Evolutionary conservation across 2,329 filamentous ascomycete species (phyloP), one percentile per base, ranked within the genome.

Genomic region (Aspergillus fumigatus): DNA sequence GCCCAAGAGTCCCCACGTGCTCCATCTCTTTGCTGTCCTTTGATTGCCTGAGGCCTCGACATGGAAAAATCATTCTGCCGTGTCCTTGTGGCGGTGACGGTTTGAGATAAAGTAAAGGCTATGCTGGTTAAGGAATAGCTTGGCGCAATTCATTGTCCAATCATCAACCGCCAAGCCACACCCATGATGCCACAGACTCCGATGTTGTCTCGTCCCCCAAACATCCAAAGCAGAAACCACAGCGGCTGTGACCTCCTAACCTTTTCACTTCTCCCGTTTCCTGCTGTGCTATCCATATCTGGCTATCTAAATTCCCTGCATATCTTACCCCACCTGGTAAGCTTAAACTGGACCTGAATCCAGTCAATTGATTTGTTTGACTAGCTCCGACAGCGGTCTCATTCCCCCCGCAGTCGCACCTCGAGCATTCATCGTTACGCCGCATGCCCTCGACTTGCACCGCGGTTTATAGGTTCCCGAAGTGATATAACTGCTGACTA

Each of bases 381-480:
- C 23, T 47, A 47, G 43, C 43, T 47, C 21, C 19, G 21, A 6
- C 41, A 21, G 41, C 19, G n/a, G 43, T 43, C 51, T 8, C 29
- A n/a, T 25, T 48, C 49, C 19, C 35, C 60, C 59, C 54, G 53
- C 59, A 63, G 55, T 59, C 52, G 49, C 52, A 47, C 50, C 50
- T 51, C 21, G n/a, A 49, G 51, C 51, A 25, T 56, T 53, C 61
- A 51, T 61, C 58, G 62, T 57, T 63, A 57, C 59, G 50, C 59
- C 58, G 60, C 54, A 54, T 52, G 40, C 43, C 27, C 35, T 55
- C 49, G 41, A 57, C 56, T 54, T 23, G 62, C 53, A 35, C 55
- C 53, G 53, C 50, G 10, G 9, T 48, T 49, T 48, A 53, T 56
- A 54, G 50, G 49, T 45, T 50, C 40, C 47, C 43, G 41, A 53